Evolutionary conservation across 768 basidiomycete genomes (phyloP).

Genomic region (Mycena maculata): DNA sequence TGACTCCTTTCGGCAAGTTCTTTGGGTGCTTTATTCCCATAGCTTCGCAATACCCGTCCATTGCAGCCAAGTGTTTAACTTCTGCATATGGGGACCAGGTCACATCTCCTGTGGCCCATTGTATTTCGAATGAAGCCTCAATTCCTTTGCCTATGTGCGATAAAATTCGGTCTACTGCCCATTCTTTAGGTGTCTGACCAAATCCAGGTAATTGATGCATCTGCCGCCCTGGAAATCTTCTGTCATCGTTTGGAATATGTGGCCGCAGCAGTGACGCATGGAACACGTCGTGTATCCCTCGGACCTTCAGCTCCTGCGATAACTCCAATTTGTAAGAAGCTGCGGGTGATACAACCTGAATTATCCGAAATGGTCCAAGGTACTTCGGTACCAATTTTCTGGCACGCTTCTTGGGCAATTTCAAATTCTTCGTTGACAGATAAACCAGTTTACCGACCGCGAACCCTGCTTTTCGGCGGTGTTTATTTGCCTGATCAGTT

Average conservation of each 20-base stretch:
- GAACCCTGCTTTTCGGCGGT: conserved; percentile 16
- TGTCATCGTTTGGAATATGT: conserved; percentile 39
- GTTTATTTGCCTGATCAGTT: conserved; percentile 39
- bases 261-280: conserved; percentile 41
- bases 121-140: conserved; percentile 13
- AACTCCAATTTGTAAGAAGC: conserved; percentile 43
- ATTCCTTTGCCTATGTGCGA: conserved; percentile 11
- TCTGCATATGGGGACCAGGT: conserved; percentile 17
- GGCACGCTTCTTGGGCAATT: conserved; percentile 28
- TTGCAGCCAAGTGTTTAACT: no score
- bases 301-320: conserved; percentile 21
- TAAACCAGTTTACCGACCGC: conserved; percentile 37
- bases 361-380: conserved; percentile 29
- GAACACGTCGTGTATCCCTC: no score
- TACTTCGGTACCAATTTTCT: conserved; percentile 30
- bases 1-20: not conserved
- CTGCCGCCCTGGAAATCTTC: conserved; percentile 41
- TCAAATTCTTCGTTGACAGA: no score
- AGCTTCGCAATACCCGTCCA: not conserved
- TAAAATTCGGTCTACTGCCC: conserved; percentile 10
- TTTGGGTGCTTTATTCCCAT: conserved; percentile 8
- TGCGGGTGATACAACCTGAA: not conserved
- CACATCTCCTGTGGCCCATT: conserved; percentile 17
- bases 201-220: conserved; percentile 31
- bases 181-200: conserved; percentile 27